These are phyloP conservation scores for Phytophthora lateralis DNA, from an alignment of 352 stramenopile genomes.

Conservation along the genomic window DNA sequence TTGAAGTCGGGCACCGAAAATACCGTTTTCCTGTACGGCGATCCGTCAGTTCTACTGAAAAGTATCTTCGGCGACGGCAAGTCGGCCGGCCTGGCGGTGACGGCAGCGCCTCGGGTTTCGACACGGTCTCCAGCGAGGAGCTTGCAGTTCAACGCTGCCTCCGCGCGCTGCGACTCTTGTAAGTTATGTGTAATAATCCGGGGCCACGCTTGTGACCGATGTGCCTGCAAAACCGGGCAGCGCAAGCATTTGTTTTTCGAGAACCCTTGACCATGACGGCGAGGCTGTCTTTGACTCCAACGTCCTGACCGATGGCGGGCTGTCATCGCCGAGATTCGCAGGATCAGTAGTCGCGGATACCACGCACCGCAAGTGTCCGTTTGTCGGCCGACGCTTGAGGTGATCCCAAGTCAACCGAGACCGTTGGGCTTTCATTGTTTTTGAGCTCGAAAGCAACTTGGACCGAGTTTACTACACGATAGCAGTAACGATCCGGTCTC, in stretches of 20 bases:
- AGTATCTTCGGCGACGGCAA: neutral
- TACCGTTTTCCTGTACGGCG: neutral
- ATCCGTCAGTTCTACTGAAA: neutral
- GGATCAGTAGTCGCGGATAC: conserved; percentile 20
- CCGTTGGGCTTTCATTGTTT: neutral
- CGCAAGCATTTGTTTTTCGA: conserved; percentile 6
- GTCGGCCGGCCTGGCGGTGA: too few relatives aligned
- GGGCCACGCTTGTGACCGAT: neutral
- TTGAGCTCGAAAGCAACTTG: neutral
- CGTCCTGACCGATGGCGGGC: conserved; percentile 29
- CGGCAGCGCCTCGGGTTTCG: too few relatives aligned
- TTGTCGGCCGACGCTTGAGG: neutral
- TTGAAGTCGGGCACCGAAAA: neutral
- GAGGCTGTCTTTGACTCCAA: conserved; percentile 23
- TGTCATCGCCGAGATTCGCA: conserved; percentile 25
- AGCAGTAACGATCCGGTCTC: conserved; percentile 6
- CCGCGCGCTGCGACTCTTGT: neutral
- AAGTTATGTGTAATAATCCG: neutral
- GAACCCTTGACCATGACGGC: conserved; percentile 3
- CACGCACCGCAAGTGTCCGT: neutral
- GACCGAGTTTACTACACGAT: neutral
- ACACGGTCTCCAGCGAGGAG: too few relatives aligned
- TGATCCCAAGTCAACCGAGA: neutral
- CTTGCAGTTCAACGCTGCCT: too few relatives aligned
- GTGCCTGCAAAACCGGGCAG: conserved; percentile 2